These are phyloP conservation scores for Fusarium agapanthi DNA, from an alignment of 2,329 filamentous ascomycete genomes.

Conservation along the genomic window DNA sequence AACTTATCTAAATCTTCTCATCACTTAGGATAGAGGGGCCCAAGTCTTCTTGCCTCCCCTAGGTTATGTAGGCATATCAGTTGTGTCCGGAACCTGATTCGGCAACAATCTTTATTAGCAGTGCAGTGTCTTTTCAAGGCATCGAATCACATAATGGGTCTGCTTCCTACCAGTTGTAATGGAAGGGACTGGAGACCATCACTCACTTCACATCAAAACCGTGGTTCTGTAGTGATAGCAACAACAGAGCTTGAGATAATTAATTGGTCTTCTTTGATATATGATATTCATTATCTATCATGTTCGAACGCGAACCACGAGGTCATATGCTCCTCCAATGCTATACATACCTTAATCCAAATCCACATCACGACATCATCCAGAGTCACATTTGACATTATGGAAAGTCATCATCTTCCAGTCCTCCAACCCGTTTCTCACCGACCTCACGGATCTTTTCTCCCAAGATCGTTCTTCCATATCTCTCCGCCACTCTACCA, in stretches of 20 bases:
- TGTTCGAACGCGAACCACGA: background rate
- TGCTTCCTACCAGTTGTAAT: background rate
- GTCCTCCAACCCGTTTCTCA: constrained; percentile 71
- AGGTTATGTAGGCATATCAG: background rate
- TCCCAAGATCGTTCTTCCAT: constrained; percentile 79
- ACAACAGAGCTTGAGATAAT: background rate
- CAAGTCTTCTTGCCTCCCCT: background rate
- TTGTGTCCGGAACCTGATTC: background rate
- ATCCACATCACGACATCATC: background rate
- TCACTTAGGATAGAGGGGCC: background rate
- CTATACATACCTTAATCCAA: background rate
- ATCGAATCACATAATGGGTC: background rate
- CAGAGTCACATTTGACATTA: no score
- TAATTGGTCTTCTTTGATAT: background rate
- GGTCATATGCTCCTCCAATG: background rate
- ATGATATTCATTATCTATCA: background rate
- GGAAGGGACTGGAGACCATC: background rate
- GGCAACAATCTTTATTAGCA: background rate
- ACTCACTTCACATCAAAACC: background rate
- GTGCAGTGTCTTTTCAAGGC: background rate
- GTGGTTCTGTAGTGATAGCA: background rate
- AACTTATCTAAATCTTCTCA: background rate
- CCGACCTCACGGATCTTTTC: constrained; percentile 91
- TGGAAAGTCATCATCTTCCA: constrained; percentile 64
- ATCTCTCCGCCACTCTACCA: constrained; percentile 86